phyloP scores from a whole-genome alignment of 805 yeast species.

The Teunomyces cretensis region DNA sequence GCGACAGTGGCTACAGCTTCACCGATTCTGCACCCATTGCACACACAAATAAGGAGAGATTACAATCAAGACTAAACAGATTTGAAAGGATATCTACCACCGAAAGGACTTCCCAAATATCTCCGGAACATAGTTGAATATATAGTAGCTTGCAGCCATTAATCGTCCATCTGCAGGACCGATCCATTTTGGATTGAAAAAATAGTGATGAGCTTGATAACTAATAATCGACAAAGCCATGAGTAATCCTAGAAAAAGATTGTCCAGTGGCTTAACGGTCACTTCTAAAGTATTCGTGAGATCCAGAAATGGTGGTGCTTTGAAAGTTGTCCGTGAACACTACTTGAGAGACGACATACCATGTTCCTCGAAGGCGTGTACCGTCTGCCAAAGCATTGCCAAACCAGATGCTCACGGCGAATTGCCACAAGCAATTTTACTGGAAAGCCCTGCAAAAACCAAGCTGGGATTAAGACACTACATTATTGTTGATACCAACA shows the following conservation, averaged over 20 bases:
- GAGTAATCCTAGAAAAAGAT: slow-evolving; percentile 32
- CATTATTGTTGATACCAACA: slow-evolving; percentile 82
- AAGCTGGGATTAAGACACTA: slow-evolving; percentile 68
- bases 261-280: slow-evolving; percentile 51
- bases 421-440: slow-evolving; percentile 63
- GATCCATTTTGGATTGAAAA: background rate
- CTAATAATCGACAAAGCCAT: slow-evolving; percentile 7
- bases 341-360: slow-evolving; percentile 91
- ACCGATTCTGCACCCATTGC: background rate
- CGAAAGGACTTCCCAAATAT: background rate
- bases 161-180: background rate
- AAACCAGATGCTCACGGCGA: slow-evolving; percentile 68
- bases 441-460: slow-evolving; percentile 56
- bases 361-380: slow-evolving; percentile 75
- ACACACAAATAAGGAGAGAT: background rate
- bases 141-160: background rate
- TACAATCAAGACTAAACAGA: background rate
- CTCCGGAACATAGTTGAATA: background rate
- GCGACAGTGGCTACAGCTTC: background rate
- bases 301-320: slow-evolving; percentile 85
- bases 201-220: slow-evolving; percentile 6
- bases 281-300: slow-evolving; percentile 90
- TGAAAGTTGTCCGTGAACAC: slow-evolving; percentile 91
- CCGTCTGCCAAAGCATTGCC: slow-evolving; percentile 52
- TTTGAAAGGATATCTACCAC: background rate